A percentile compares a stretch with the other conserved stretches of the same genome.
phyloP scores from a whole-genome alignment of 2,329 filamentous ascomycete species.

The Ascocoryne sarcoides region DNA sequence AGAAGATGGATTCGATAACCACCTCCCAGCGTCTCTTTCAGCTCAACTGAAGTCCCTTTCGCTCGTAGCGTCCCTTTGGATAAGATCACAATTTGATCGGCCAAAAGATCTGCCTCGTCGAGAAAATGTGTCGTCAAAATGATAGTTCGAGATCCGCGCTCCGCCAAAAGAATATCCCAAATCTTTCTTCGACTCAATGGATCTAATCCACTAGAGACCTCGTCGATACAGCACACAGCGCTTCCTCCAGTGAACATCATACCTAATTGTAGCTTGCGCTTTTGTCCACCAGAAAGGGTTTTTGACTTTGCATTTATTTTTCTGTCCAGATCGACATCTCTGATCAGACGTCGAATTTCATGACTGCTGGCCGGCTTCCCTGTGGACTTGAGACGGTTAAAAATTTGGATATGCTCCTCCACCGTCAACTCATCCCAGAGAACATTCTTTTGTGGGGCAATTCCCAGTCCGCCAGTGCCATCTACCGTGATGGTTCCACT shows the following conservation, averaged over 20 bases:
- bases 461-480: constrained; percentile 69
- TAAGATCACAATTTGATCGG: constrained; percentile 81
- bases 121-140: constrained; percentile 89
- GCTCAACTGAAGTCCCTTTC: constrained; percentile 72
- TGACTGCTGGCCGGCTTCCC: constrained; percentile 44
- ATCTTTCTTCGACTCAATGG: constrained; percentile 81
- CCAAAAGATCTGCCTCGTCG: constrained; percentile 83
- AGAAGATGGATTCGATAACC: constrained; percentile 77
- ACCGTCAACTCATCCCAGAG: constrained; percentile 86
- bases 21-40: constrained; percentile 74
- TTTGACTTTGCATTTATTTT: constrained; percentile 66
- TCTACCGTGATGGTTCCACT: constrained; percentile 70
- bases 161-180: constrained; percentile 85
- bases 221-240: constrained; percentile 81
- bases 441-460: constrained; percentile 90
- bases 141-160: constrained; percentile 73
- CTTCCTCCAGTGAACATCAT: constrained; percentile 94
- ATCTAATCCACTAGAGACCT: constrained; percentile 82
- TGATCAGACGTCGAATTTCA: constrained; percentile 55
- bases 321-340: constrained; percentile 62
- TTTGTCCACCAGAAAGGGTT: constrained; percentile 84
- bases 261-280: constrained; percentile 82
- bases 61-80: constrained; percentile 78
- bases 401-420: constrained; percentile 73
- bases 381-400: constrained; percentile 71